phyloP scores from a whole-genome alignment of 148 eudicot genomes.

The Rhododendron griersonianum region DNA sequence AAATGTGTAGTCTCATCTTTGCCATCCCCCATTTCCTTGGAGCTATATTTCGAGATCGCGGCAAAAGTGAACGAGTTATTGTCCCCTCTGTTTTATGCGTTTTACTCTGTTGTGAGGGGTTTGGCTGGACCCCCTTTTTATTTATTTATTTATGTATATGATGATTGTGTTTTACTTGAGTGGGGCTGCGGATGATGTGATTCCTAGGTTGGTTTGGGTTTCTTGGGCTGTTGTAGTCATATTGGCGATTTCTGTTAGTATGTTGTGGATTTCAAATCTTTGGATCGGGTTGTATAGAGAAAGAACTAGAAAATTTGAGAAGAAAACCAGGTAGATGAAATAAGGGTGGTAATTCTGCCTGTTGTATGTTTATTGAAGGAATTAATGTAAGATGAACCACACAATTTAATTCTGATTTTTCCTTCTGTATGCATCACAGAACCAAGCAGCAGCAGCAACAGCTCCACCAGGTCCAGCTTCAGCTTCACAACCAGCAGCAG shows the following conservation, averaged over 20 bases:
- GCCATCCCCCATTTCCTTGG: slow-evolving; percentile 9
- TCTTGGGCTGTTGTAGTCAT: slow-evolving; percentile 62
- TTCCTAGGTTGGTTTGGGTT: slow-evolving; percentile 68
- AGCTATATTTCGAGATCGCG: slow-evolving; percentile 36
- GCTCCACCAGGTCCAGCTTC: too few species aligned
- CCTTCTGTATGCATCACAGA: too few species aligned
- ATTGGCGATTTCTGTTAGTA: slow-evolving; percentile 57
- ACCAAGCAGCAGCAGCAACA: too few species aligned
- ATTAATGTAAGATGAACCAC: background rate
- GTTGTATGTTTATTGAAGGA: background rate
- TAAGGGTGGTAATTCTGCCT: background rate
- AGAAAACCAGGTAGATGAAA: slow-evolving; percentile 35
- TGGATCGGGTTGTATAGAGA: slow-evolving; percentile 60
- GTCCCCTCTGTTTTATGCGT: slow-evolving; percentile 59
- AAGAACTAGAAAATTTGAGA: slow-evolving; percentile 21
- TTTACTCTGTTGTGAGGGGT: slow-evolving; percentile 61
- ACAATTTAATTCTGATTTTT: too few species aligned
- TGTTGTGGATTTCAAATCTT: slow-evolving; percentile 57
- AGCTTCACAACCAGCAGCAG: too few species aligned
- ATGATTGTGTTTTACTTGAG: slow-evolving; percentile 44
- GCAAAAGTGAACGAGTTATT: slow-evolving; percentile 32
- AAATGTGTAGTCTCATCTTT: background rate
- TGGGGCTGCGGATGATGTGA: slow-evolving; percentile 49
- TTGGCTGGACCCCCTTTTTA: slow-evolving; percentile 19
- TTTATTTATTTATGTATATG: slow-evolving; percentile 30